phyloP scores from a whole-genome alignment of 305 asterid species.

The Rubia tinctorum region DNA sequence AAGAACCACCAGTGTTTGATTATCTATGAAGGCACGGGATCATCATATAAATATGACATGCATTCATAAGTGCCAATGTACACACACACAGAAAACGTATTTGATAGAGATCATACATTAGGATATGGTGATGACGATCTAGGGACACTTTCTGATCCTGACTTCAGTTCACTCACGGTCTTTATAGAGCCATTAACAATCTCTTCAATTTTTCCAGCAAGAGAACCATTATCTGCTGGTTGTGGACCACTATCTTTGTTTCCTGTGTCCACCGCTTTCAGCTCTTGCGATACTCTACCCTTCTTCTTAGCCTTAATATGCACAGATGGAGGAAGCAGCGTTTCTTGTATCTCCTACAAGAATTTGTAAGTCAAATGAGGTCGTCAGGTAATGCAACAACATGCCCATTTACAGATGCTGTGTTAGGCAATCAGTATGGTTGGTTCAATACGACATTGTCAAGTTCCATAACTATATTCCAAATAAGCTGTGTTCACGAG shows the following conservation, averaged over 20 bases:
- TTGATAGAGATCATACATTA: constrained; percentile 47
- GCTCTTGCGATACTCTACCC: constrained; percentile 28
- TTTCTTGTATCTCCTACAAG: constrained; percentile 89
- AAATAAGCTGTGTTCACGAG: neutral
- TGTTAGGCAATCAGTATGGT: neutral
- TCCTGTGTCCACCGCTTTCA: constrained; percentile 24
- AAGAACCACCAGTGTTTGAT: neutral
- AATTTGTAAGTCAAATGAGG: neutral
- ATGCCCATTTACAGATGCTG: neutral
- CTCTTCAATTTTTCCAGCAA: constrained; percentile 26
- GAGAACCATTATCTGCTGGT: constrained; percentile 12
- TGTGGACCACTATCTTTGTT: constrained; percentile 22
- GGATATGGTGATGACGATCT: constrained; percentile 69
- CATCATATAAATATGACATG: neutral
- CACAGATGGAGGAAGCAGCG: constrained; percentile 76
- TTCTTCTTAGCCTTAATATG: constrained; percentile 61
- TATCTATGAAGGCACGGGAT: neutral
- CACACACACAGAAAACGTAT: neutral
- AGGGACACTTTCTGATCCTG: constrained; percentile 29
- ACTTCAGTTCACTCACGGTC: constrained; percentile 24
- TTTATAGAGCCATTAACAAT: constrained; percentile 34
- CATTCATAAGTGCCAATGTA: neutral
- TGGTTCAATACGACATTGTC: neutral
- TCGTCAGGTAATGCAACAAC: constrained; percentile 1
- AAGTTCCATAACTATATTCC: neutral